These are phyloP conservation scores for Microbotryum violaceum DNA, from an alignment of 1,284 basidiomycete genomes.

Conservation along the genomic window DNA sequence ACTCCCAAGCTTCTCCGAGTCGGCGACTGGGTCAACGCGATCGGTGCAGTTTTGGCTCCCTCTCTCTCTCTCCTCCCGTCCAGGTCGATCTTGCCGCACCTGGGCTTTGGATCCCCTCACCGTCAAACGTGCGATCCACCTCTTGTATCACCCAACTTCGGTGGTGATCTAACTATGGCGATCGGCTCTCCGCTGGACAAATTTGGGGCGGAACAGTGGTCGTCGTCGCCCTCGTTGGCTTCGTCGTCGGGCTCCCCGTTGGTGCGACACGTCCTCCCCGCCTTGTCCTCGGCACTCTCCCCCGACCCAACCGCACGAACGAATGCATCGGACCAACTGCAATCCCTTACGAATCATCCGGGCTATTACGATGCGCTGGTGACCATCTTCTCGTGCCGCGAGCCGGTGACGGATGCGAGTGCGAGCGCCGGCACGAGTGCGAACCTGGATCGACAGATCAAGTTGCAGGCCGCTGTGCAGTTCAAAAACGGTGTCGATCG, in stretches of 20 bases:
- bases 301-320: conserved; percentile 15
- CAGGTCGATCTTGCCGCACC: neutral
- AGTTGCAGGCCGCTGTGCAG: conserved; percentile 30
- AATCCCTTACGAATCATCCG: conserved; percentile 19
- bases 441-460: conserved; percentile 8
- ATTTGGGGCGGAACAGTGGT: neutral
- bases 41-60: neutral
- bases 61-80: neutral
- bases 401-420: conserved; percentile 1
- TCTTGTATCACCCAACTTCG: neutral
- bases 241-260: no score
- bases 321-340: conserved; percentile 16
- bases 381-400: conserved; percentile 20
- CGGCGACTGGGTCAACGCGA: neutral
- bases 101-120: no score
- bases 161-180: neutral
- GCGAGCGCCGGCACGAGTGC: neutral
- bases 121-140: no score
- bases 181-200: neutral
- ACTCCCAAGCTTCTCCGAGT: neutral
- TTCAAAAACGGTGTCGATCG: conserved; percentile 37
- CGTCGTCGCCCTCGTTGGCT: no score
- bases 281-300: conserved; percentile 24
- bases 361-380: conserved; percentile 29
- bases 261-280: conserved; percentile 11